Percentiles rank a stretch among this genome's conserved stretches.
phyloP scores from a whole-genome alignment of 1,284 basidiomycete genomes.

The Lentinula novae-zelandiae region DNA sequence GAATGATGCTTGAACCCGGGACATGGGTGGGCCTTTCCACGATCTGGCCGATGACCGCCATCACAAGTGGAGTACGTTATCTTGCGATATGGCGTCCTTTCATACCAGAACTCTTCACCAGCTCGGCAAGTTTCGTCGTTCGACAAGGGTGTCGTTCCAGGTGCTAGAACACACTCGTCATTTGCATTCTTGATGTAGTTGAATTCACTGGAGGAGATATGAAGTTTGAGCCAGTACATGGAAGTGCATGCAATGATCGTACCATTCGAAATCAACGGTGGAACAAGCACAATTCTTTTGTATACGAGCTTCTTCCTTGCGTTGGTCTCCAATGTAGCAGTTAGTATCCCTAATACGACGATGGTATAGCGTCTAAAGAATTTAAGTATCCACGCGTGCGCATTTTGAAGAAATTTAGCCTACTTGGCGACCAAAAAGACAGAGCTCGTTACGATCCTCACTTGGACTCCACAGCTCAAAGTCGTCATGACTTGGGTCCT shows the following conservation, averaged over 20 bases:
- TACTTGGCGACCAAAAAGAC: conserved; percentile 86
- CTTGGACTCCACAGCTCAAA: conserved; percentile 96
- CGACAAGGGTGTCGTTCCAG: conserved; percentile 61
- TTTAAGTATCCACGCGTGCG: background rate
- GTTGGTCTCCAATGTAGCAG: conserved; percentile 77
- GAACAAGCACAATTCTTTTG: conserved; percentile 75
- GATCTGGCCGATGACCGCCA: conserved; percentile 72
- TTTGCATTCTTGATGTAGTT: conserved; percentile 71
- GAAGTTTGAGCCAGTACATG: background rate
- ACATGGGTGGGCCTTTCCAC: conserved; percentile 69
- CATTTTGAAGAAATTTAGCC: conserved; percentile 10
- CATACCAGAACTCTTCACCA: conserved; percentile 82
- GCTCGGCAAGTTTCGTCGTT: conserved; percentile 60
- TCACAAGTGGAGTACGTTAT: conserved; percentile 85
- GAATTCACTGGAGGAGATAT: conserved; percentile 66
- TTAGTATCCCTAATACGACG: conserved; percentile 77
- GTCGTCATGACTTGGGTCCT: conserved; percentile 80
- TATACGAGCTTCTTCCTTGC: conserved; percentile 49
- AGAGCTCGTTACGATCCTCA: conserved; percentile 75
- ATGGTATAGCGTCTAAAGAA: conserved; percentile 75
- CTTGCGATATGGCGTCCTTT: conserved; percentile 85
- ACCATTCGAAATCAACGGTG: conserved; percentile 89
- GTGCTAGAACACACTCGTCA: conserved; percentile 73
- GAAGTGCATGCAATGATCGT: conserved; percentile 21
- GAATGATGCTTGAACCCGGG: conserved; percentile 74